phyloP scores from a whole-genome alignment of 2,329 filamentous ascomycete genomes.

The Pseudogymnoascus sp. region DNA sequence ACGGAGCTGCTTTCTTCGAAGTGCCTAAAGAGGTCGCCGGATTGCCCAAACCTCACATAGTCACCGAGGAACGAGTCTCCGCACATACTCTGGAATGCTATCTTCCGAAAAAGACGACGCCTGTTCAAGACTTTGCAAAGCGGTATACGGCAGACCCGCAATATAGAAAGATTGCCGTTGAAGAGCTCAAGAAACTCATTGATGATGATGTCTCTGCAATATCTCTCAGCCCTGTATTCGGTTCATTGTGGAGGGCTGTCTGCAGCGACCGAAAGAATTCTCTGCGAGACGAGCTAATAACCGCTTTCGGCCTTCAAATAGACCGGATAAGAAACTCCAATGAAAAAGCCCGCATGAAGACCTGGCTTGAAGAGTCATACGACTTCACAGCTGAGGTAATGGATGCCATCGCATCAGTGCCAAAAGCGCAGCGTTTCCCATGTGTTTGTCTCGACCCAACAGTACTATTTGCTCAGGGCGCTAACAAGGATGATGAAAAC shows the following conservation, averaged over 20 bases:
- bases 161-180: conserved; percentile 34
- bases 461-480: conserved; percentile 27
- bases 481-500: conserved; percentile 19
- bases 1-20: not conserved
- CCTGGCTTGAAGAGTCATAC: conserved; percentile 45
- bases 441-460: conserved; percentile 45
- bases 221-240: conserved; percentile 43
- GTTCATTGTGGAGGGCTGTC: conserved; percentile 41
- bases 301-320: not conserved
- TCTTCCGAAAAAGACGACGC: conserved; percentile 26
- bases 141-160: conserved; percentile 33
- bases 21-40: no score
- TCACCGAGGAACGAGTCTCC: not conserved
- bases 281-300: not conserved
- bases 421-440: conserved; percentile 35
- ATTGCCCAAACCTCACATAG: not conserved
- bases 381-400: conserved; percentile 39
- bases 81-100: not conserved
- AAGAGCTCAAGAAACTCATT: conserved; percentile 38
- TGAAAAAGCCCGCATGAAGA: conserved; percentile 35
- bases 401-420: conserved; percentile 31
- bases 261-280: conserved; percentile 36
- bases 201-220: conserved; percentile 36
- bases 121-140: conserved; percentile 26
- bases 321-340: conserved; percentile 4